Base-by-base conservation (phyloP, 129 eudicot genomes). In the Artemisia tridentata region DNA sequence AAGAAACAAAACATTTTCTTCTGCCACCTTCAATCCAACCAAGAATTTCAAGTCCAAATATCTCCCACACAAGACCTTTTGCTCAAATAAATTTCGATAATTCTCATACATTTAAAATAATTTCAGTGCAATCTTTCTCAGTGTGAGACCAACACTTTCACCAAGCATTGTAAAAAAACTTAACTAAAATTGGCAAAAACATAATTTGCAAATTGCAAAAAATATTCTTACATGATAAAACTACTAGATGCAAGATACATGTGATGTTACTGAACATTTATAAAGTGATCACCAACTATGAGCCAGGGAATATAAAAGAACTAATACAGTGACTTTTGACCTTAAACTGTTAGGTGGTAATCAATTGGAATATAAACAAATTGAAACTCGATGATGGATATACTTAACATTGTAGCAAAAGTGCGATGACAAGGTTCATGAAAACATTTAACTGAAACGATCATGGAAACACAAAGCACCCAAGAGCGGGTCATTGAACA, bases 1-100 rank as follows among this genome's bases (percentile, higher is more conserved):
- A 31, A 57, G 21, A 78, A 20, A 18, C 49, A 78, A 50, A 43
- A 60, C 5, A 27, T 50, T 73, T 79, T 56, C 27, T 63, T 68
- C 62, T 79, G 75, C 55, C 71, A 75, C 72, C 75, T 74, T 68
- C 76, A 69, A 73, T 75, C 74, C 79, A 62, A 79, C 83, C 64
- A 76, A 60, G 70, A 68, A 48, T 47, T 29, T 48, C 15, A 59
- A 21, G 61, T 13, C 18, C 69, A 27, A 17, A 65, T 47, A 16
- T 68, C 47, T 13, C 66, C 13, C 66, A 53, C 41, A 41, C 72
- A 65, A 20, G 23, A n/a, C 58, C 57, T 20, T 54, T 34, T 53
- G 11, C 25, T 64, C 38, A 66, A 27, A 57, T 66, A 12, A 17
- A 46, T 46, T 55, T 54, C 15, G 7, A 51, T 21, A 49, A 8